Evolutionary conservation across 1,139 yeast species (phyloP).

Genomic region (Torulaspora globosa): DNA sequence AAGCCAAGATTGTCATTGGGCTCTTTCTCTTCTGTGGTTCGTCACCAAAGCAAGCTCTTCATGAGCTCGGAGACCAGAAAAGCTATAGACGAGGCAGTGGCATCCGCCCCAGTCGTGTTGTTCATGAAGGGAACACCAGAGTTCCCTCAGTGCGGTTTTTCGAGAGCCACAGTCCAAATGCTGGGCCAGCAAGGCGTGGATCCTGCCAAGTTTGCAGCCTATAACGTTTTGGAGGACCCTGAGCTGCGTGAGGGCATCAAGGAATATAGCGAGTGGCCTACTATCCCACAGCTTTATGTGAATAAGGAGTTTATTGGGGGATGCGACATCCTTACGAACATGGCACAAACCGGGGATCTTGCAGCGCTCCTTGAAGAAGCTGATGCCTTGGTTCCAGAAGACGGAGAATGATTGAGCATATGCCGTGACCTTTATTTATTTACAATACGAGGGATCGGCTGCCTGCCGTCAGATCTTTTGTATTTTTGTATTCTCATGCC

Average conservation of each 20-base stretch:
- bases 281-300: slow-evolving; percentile 56
- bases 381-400: slow-evolving; percentile 76
- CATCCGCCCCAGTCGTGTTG: slow-evolving; percentile 86
- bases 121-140: slow-evolving; percentile 98
- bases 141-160: slow-evolving; percentile 96
- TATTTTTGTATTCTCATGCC: slow-evolving; percentile 24
- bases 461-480: background rate
- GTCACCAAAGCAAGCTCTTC: slow-evolving; percentile 29
- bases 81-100: slow-evolving; percentile 82
- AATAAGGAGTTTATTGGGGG: slow-evolving; percentile 90
- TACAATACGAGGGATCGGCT: background rate
- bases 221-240: slow-evolving; percentile 89
- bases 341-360: slow-evolving; percentile 92
- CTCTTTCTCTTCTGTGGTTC: slow-evolving; percentile 1
- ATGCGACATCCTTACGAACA: slow-evolving; percentile 86
- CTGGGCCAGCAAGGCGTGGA: slow-evolving; percentile 97
- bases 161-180: slow-evolving; percentile 88
- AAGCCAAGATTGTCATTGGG: slow-evolving; percentile 1
- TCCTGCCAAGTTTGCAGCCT: slow-evolving; percentile 93
- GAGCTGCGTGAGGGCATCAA: slow-evolving; percentile 91
- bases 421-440: slow-evolving; percentile 4
- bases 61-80: slow-evolving; percentile 72
- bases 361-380: slow-evolving; percentile 77
- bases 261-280: slow-evolving; percentile 84
- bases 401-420: slow-evolving; percentile 38